Percentiles rank a stretch among this genome's conserved stretches.
These are phyloP conservation scores for Talaromyces adpressus DNA, from an alignment of 495 filamentous ascomycete genomes.

Conservation along the genomic window DNA sequence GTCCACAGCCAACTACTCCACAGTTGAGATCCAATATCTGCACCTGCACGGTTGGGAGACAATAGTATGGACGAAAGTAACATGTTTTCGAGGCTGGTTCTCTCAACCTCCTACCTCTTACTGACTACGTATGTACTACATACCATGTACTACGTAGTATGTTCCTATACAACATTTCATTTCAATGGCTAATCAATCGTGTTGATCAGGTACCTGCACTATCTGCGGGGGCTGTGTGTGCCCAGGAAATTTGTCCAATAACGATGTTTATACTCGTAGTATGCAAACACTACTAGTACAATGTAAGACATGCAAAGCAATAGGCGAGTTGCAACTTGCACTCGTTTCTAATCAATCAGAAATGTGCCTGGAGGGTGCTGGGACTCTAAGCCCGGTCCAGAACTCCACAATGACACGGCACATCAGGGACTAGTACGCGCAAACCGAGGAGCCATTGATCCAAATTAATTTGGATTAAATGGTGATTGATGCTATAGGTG, in stretches of 20 bases:
- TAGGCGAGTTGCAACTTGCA: too few species aligned
- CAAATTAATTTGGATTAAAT: neutral
- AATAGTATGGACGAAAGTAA: neutral
- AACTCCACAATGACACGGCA: constrained; percentile 4
- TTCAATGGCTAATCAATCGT: neutral
- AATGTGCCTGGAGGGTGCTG: neutral
- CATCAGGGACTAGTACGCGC: neutral
- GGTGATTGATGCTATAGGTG: neutral
- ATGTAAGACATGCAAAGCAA: too few species aligned
- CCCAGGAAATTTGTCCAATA: neutral
- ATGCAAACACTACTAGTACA: neutral
- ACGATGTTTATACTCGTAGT: too few species aligned
- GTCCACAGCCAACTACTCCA: neutral
- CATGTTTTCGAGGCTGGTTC: neutral
- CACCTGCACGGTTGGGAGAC: neutral
- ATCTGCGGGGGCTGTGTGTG: neutral
- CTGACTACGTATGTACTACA: neutral
- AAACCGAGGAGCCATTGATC: neutral
- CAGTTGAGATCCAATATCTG: neutral
- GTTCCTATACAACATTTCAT: neutral
- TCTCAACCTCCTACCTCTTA: neutral
- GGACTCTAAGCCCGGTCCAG: neutral
- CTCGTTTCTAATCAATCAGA: neutral
- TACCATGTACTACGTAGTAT: too few species aligned
- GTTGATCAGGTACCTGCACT: neutral